Conservation (phyloP, 2,329 filamentous ascomycete species). For the Emydomyces testavorans region DNA sequence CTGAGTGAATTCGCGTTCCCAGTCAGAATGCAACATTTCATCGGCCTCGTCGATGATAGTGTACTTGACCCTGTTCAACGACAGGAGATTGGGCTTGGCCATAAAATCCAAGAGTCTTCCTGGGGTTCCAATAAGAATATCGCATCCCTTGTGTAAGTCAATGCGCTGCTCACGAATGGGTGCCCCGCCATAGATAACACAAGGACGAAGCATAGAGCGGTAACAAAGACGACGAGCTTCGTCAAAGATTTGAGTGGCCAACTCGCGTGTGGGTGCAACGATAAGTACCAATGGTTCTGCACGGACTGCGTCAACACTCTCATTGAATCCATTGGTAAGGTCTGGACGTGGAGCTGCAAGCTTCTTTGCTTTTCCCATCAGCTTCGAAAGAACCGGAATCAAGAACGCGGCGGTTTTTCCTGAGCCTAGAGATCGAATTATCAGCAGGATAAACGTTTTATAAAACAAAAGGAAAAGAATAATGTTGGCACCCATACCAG, state of each 20-base stretch:
- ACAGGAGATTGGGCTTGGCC: constrained; percentile 44
- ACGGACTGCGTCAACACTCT: constrained; percentile 43
- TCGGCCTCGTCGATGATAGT: constrained; percentile 88
- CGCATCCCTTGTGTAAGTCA: constrained; percentile 72
- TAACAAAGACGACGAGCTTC: constrained; percentile 90
- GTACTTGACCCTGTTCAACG: constrained; percentile 34
- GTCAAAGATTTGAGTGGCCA: constrained; percentile 89
- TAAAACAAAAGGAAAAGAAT: neutral
- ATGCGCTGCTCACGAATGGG: constrained; percentile 57
- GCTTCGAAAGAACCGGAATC: constrained; percentile 72
- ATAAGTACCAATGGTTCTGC: constrained; percentile 84
- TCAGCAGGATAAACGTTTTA: constrained; percentile 14
- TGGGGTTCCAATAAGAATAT: constrained; percentile 77
- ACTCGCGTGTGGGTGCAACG: constrained; percentile 74
- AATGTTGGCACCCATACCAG: constrained; percentile 53
- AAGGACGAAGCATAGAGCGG: constrained; percentile 84
- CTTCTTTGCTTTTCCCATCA: constrained; percentile 94
- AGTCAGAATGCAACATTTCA: constrained; percentile 72
- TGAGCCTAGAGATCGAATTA: constrained; percentile 51
- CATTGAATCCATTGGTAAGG: constrained; percentile 42
- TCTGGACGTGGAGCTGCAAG: constrained; percentile 67
- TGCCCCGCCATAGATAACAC: constrained; percentile 76
- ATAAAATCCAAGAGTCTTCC: constrained; percentile 82
- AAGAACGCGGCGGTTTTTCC: constrained; percentile 93
- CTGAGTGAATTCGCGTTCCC: constrained; percentile 61